Base-by-base conservation (phyloP, 495 filamentous ascomycete species). In the Cladorrhinum samala region DNA sequence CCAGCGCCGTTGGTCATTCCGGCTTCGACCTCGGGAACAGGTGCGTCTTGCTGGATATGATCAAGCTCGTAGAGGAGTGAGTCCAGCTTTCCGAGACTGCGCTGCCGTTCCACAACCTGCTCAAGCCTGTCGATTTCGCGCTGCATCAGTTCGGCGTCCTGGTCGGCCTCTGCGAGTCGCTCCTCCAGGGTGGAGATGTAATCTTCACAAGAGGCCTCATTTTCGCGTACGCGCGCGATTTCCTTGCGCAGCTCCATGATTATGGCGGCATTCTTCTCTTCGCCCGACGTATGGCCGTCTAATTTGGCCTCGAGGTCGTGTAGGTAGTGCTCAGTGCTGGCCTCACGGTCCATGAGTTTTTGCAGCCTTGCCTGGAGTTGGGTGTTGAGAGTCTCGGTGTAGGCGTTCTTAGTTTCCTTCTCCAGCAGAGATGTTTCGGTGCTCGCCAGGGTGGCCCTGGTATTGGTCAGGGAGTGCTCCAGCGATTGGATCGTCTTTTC, bases 151-250 rank as follows among this genome's bases (percentile, higher is more conserved):
- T 97, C 93, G 62, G 89, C 84, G 62, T 99, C 94, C 64, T 96
- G 92, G 60, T 99, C 93, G 3, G 90, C 82, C 69, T 99, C 93
- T 0, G 94, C 94, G 14, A 99, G 80, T 16, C 93, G 85, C 68
- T 97, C 93, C 68, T 99, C 93, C 30, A 99, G 75, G 2, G 92
- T 97, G 2, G 93, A 91, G 44, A 99, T 97, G 64, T 99, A 99
- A 49, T 96, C 92, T 62, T 99, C 93, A 59, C 81, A 87, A 49
- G 83, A 81, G 18, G 84, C 78, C 71, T 99, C 93, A 62, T 87
- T 96, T 49, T 95, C 94, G 13, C 91, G 87, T 40, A 90, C 79
- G n/a, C 92, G 82, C 13, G 82, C 77, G 49, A 97, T 85, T 68
- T 99, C 93, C 63, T 95, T 95, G 42, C 89, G 87, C 49, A 99